phyloP scores from a whole-genome alignment of 1,284 basidiomycete species.

The Sanghuangporus weigelae region DNA sequence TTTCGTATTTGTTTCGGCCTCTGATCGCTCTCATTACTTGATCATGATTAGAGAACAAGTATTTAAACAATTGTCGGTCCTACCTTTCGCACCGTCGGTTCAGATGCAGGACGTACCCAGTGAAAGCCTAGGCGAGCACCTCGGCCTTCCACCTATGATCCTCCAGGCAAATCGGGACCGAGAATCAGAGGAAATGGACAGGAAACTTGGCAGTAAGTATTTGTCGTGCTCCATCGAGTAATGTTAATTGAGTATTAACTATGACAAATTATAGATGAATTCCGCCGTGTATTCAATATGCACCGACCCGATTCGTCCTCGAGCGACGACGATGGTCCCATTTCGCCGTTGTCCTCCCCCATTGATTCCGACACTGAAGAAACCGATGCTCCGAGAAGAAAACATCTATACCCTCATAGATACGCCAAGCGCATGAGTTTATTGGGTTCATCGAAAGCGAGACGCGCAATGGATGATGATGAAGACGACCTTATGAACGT shows the following conservation, averaged over 20 bases:
- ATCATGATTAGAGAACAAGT: conserved; percentile 50
- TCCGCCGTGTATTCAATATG: conserved; percentile 55
- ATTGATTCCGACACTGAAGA: conserved; percentile 46
- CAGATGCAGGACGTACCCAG: conserved; percentile 82
- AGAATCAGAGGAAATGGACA: conserved; percentile 56
- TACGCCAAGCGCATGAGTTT: conserved; percentile 60
- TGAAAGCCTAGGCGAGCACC: conserved; percentile 58
- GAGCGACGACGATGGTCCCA: conserved; percentile 34
- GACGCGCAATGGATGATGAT: background rate
- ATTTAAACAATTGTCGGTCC: conserved; percentile 71
- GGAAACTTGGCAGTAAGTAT: conserved; percentile 60
- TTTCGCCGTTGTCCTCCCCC: conserved; percentile 25
- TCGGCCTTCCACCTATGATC: conserved; percentile 40
- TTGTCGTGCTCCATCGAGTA: background rate
- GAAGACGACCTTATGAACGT: background rate
- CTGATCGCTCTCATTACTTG: background rate
- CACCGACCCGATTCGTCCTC: conserved; percentile 45
- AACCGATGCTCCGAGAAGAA: conserved; percentile 33
- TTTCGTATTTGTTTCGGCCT: background rate
- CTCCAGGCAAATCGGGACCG: conserved; percentile 34
- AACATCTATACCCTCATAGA: conserved; percentile 27
- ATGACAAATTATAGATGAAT: conserved; percentile 43
- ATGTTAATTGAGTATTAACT: background rate
- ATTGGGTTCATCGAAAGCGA: conserved; percentile 41
- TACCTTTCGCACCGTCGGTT: conserved; percentile 83